Evolutionary conservation across 495 filamentous ascomycete genomes (phyloP), one percentile per base, ranked within the genome.

Genomic region (Annulohypoxylon bovei): DNA sequence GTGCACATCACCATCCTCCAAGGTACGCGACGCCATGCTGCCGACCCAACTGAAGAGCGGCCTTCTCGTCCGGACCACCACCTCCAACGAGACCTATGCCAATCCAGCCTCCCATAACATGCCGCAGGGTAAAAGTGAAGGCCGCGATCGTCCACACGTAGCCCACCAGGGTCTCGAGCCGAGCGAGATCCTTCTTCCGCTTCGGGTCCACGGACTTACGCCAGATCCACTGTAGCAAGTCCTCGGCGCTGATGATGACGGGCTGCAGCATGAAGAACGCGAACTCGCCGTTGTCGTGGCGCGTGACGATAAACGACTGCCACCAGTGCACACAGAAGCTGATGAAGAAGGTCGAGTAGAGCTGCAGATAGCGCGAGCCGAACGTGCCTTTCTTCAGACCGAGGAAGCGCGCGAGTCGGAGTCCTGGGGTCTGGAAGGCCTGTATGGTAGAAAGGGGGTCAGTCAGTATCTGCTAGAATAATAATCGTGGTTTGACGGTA

Each of bases 181-280:
- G 25, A 27, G 46, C 56, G 12, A 68, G 56, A n/a, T 22, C 42
- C 16, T 32, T 27, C 49, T 14, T 61, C 18, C 30, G 37, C n/a
- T 35, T 14, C 7, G 65, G 56, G 16, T n/a, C 18, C 6, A 68
- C 64, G 12, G 44, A 44, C 42, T 55, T 57, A 14, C 65, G 49
- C 55, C 70, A 71, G n/a, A 71, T 14, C 57, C 70, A 71, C 11
- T 61, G 44, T 16, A 65, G 33, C 27, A 69, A 57, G 47, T 73
- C 74, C 42, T 76, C 74, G 12, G 71, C 8, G 20, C 53, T 71
- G n/a, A 76, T 76, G 40, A 66, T 68, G 11, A 71, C 50, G 1
- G 74, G 74, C 37, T 76, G 74, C 44, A 57, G 11, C 66, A 73
- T 55, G 55, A 76, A 76, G 32, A 65, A 76, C 3, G 63, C 44